Percentiles rank a stretch among this genome's conserved stretches.
These are phyloP conservation scores for Andalucia godoyi DNA, from an alignment of 78 protist species.

Conservation along the genomic window DNA sequence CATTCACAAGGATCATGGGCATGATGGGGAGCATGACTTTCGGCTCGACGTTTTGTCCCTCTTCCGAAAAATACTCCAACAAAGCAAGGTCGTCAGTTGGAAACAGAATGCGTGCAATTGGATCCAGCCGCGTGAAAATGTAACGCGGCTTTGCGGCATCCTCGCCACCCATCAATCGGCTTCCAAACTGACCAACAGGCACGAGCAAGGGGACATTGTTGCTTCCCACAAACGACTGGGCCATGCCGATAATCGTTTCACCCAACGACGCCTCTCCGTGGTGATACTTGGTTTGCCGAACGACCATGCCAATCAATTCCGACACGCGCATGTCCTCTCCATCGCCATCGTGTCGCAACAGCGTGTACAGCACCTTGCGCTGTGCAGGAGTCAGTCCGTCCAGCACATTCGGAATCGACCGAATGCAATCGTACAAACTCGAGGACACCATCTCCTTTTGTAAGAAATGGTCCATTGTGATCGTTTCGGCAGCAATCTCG, in stretches of 20 bases:
- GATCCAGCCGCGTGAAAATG: conserved; percentile 70
- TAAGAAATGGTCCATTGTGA: conserved; percentile 41
- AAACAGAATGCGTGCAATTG: conserved; percentile 71
- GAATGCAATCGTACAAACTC: conserved; percentile 72
- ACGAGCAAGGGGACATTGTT: conserved; percentile 90
- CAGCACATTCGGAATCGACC: conserved; percentile 86
- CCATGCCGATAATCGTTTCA: conserved; percentile 81
- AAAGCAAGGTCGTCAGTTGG: conserved; percentile 74
- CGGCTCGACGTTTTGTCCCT: conserved; percentile 92
- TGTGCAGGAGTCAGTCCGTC: conserved; percentile 96
- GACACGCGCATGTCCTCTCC: conserved; percentile 93
- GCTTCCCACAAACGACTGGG: conserved; percentile 85
- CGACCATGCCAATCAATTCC: conserved; percentile 84
- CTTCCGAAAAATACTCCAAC: conserved; percentile 74
- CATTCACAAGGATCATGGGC: conserved; percentile 96
- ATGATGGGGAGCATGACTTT: conserved; percentile 77
- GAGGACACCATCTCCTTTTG: conserved; percentile 83
- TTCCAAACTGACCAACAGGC: conserved; percentile 95
- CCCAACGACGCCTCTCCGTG: conserved; percentile 91
- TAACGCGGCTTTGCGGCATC: conserved; percentile 94
- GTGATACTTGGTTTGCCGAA: conserved; percentile 87
- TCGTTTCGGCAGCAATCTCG: not conserved
- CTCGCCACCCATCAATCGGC: conserved; percentile 77
- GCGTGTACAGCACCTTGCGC: conserved; percentile 86
- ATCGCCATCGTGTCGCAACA: conserved; percentile 86